phyloP scores from a whole-genome alignment of 305 asterid genomes.

The Withania somnifera region DNA sequence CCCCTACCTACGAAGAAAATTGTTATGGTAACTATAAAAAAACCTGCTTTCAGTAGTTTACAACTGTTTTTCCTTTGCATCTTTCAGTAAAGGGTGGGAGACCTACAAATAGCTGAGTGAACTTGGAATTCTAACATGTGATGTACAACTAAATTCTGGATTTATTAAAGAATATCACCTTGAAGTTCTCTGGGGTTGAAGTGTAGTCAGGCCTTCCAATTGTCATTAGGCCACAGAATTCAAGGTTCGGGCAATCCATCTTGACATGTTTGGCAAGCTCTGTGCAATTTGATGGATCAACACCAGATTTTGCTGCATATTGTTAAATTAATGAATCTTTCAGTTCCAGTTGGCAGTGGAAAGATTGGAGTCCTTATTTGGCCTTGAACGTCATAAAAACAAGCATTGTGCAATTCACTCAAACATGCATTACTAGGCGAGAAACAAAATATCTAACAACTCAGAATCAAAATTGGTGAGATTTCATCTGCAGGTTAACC shows the following conservation, averaged over 20 bases:
- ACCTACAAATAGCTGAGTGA: not conserved
- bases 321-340: slow-evolving; percentile 1
- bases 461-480: not conserved
- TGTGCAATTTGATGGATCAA: slow-evolving; percentile 56
- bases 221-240: slow-evolving; percentile 87
- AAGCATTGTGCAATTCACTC: not conserved
- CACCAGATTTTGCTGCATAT: slow-evolving; percentile 77
- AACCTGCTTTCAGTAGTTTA: not conserved
- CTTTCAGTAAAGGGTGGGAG: not conserved
- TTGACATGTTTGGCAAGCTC: slow-evolving; percentile 67
- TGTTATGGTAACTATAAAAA: not conserved
- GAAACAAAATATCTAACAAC: not conserved
- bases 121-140: not conserved
- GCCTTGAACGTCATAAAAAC: not conserved
- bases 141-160: not conserved
- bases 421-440: not conserved
- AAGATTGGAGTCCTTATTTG: not conserved
- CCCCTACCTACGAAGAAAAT: not conserved
- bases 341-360: not conserved
- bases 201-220: slow-evolving; percentile 90
- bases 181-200: slow-evolving; percentile 82
- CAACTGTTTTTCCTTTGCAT: not conserved
- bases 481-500: not conserved
- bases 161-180: slow-evolving; percentile 30
- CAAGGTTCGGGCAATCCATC: slow-evolving; percentile 55